Conservation (phyloP, 2,329 filamentous ascomycete species). For the Fusarium brachygibbosum region DNA sequence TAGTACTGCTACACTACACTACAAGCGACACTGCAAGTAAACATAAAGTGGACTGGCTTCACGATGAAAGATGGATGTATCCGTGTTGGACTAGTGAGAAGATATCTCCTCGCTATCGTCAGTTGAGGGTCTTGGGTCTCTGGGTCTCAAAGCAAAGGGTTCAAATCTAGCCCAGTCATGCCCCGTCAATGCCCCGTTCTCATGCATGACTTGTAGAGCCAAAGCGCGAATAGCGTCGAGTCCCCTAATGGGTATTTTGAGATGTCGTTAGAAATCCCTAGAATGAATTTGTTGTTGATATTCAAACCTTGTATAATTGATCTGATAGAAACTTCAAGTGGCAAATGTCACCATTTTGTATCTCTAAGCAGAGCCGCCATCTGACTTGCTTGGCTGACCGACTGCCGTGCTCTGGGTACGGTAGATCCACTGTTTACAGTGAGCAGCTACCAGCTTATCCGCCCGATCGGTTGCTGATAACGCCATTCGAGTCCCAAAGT, state of each 20-base stretch:
- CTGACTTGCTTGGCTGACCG: constrained; percentile 25
- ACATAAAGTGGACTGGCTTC: constrained; percentile 8
- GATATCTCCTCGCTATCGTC: constrained; percentile 24
- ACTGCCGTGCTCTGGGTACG: constrained; percentile 38
- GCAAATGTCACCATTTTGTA: constrained; percentile 37
- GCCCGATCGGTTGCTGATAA: constrained; percentile 49
- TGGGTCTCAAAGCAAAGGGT: background rate
- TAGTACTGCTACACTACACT: background rate
- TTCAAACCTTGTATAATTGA: background rate
- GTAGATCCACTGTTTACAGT: constrained; percentile 38
- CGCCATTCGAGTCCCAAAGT: constrained; percentile 46
- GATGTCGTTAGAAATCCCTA: background rate
- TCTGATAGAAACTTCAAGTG: constrained; percentile 24
- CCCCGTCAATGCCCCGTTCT: constrained; percentile 38
- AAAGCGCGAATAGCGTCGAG: constrained; percentile 20
- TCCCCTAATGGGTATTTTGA: constrained; percentile 8
- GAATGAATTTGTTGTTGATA: background rate
- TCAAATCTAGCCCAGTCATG: constrained; percentile 19
- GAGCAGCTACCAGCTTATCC: constrained; percentile 30
- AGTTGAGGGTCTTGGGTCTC: constrained; percentile 20
- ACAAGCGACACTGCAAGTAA: constrained; percentile 7
- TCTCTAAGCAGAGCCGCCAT: constrained; percentile 31
- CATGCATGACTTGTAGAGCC: constrained; percentile 34
- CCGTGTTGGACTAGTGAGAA: constrained; percentile 3
- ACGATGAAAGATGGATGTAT: background rate